Evolutionary conservation across 2,329 filamentous ascomycete species (phyloP).

Genomic region (Aspergillus ochraceus): DNA sequence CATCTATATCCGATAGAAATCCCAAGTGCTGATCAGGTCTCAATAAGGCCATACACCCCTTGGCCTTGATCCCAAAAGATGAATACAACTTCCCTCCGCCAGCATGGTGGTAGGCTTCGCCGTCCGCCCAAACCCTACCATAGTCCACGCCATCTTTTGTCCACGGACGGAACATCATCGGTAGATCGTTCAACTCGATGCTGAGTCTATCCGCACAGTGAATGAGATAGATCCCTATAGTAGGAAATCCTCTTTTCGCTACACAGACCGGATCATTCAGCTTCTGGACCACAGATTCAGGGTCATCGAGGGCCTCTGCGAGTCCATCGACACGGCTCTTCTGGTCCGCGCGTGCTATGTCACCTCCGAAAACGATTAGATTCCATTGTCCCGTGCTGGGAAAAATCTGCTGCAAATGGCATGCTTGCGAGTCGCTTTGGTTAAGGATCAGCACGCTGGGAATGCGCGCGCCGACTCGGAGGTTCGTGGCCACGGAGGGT

Average conservation of each 20-base stretch:
- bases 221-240: neutral
- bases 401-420: slow-evolving; percentile 8
- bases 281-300: neutral
- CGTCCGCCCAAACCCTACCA: slow-evolving; percentile 42
- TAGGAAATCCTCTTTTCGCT: neutral
- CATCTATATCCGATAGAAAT: slow-evolving; percentile 11
- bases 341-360: slow-evolving; percentile 49
- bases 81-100: slow-evolving; percentile 49
- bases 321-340: slow-evolving; percentile 36
- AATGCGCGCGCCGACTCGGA: slow-evolving; percentile 3
- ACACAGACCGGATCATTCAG: neutral
- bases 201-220: neutral
- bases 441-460: slow-evolving; percentile 5
- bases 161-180: neutral
- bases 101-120: slow-evolving; percentile 53
- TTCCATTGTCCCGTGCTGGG: slow-evolving; percentile 21
- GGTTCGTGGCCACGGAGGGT: neutral
- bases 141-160: neutral
- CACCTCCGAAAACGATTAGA: slow-evolving; percentile 57
- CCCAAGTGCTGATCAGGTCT: slow-evolving; percentile 68
- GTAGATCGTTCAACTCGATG: neutral
- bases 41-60: slow-evolving; percentile 61
- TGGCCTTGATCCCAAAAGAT: slow-evolving; percentile 58
- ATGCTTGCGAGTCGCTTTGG: slow-evolving; percentile 8
- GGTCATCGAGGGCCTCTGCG: neutral